These are phyloP conservation scores for Lepidium didymum DNA, from an alignment of 345 rosid species.

Conservation along the genomic window DNA sequence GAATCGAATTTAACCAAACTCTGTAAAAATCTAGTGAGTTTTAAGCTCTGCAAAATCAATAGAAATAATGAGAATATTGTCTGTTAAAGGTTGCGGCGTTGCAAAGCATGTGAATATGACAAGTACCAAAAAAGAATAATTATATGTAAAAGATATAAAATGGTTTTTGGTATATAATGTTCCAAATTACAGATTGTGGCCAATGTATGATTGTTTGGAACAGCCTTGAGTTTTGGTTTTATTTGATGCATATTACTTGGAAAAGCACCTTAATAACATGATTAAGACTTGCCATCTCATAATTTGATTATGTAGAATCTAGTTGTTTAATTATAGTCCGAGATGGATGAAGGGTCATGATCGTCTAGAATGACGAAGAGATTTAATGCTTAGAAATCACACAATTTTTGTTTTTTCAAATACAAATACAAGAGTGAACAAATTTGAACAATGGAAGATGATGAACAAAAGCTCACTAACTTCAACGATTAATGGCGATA, in stretches of 20 bases:
- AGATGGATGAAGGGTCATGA: constrained; percentile 1
- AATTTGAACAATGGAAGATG: background rate
- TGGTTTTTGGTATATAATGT: constrained; percentile 12
- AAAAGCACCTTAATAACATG: constrained; percentile 7
- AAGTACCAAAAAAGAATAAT: background rate
- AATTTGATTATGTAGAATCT: background rate
- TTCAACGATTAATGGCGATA: constrained; percentile 13
- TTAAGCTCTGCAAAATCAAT: too few species aligned
- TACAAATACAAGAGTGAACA: constrained; percentile 7
- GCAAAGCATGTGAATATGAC: constrained; percentile 19
- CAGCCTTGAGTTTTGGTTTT: constrained; percentile 28
- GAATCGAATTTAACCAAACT: too few species aligned
- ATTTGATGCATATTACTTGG: background rate
- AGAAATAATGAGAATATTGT: too few species aligned
- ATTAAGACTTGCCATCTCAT: constrained; percentile 27
- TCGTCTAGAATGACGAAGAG: constrained; percentile 12
- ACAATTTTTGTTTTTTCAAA: background rate
- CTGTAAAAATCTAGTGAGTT: too few species aligned
- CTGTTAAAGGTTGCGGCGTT: constrained; percentile 17
- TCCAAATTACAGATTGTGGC: constrained; percentile 9
- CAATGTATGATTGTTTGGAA: constrained; percentile 11
- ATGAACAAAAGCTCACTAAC: constrained; percentile 20
- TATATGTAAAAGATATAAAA: background rate
- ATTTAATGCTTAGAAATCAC: constrained; percentile 11
- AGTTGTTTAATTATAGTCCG: constrained; percentile 2